Base-by-base conservation (phyloP, 2,329 filamentous ascomycete species). In the Ophioceras dolichostomum region DNA sequence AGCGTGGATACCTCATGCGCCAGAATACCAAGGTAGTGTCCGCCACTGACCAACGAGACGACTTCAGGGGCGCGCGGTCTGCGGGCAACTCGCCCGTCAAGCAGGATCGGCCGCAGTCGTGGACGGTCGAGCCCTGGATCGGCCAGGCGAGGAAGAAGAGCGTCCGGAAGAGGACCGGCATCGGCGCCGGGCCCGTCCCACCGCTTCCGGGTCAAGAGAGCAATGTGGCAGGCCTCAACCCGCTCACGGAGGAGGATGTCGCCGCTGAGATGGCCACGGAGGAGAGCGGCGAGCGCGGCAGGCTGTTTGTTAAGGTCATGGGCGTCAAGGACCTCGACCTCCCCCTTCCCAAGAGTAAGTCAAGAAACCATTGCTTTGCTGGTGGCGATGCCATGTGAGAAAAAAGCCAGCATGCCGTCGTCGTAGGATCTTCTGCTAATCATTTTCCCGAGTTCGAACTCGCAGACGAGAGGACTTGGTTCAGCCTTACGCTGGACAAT, bases 1-100 rank as follows among this genome's bases (percentile, higher is more conserved):
- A 95, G 88, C 88, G 93, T 66, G 91, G 91, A 39, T 98, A 98
- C 54, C 70, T 96, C 32, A 98, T 96, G 89, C 79, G 91, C 51
- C 89, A 98, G 51, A 98, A 96, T 61, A 96, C 89, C 4, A 96
- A 96, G 59, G 74, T 98, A 38, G 86, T 98, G 36, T 78, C 94
- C 35, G 91, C 91, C n/a, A 94, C 80, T 55, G 80, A 86, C 57
- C 80, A 82, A 46, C 61, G 66, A 22, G 65, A 80, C 56, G 53
- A 78, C 59, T 45, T 60, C 45, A 58, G 65, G 57, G 57, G 67
- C 18, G 67, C 68, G 17, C 73, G 75, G 39, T 78, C 79, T 20
- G 74, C 72, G 12, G 75, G 73, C 13, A 79, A 74, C 49, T 85
- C 82, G 5, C 77, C 85, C 4, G 54, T 77, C 21, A 84, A 93